phyloP scores from a whole-genome alignment of 106 monocot genomes.

The Dendrobium officinale region DNA sequence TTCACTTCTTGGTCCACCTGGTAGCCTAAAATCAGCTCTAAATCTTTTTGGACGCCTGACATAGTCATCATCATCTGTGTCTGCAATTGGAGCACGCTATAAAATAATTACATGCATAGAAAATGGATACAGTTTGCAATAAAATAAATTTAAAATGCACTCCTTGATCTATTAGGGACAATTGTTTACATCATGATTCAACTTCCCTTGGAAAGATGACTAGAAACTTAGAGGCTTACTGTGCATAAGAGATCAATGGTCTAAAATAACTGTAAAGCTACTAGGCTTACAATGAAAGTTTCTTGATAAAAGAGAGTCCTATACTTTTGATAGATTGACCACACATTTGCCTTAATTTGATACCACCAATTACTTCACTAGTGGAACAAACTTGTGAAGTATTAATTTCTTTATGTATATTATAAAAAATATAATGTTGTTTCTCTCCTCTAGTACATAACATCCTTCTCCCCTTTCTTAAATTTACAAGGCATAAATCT shows the following conservation, averaged over 20 bases:
- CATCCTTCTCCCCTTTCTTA: too few relatives aligned
- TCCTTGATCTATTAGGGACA: background rate
- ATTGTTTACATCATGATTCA: background rate
- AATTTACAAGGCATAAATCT: too few relatives aligned
- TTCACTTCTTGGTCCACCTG: slow-evolving; percentile 57
- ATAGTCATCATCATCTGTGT: slow-evolving; percentile 73
- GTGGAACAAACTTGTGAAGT: too few relatives aligned
- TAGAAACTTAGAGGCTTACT: background rate
- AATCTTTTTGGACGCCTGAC: slow-evolving; percentile 73
- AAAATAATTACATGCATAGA: background rate
- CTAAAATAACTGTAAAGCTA: background rate
- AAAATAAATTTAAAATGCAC: background rate
- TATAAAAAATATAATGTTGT: too few relatives aligned
- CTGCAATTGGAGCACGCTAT: slow-evolving; percentile 24
- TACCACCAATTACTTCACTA: too few relatives aligned
- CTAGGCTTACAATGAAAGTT: too few relatives aligned
- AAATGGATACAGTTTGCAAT: background rate
- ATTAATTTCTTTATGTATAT: too few relatives aligned
- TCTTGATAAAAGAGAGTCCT: too few relatives aligned
- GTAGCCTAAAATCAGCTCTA: slow-evolving; percentile 71
- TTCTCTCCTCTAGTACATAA: too few relatives aligned
- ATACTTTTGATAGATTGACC: too few relatives aligned
- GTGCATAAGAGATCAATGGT: background rate
- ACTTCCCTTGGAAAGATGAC: background rate
- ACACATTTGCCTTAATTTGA: too few relatives aligned